A percentile compares a stretch with the other conserved stretches of the same genome.
phyloP scores from a whole-genome alignment of 306 rosid species.

The Casuarina cunninghamiana region DNA sequence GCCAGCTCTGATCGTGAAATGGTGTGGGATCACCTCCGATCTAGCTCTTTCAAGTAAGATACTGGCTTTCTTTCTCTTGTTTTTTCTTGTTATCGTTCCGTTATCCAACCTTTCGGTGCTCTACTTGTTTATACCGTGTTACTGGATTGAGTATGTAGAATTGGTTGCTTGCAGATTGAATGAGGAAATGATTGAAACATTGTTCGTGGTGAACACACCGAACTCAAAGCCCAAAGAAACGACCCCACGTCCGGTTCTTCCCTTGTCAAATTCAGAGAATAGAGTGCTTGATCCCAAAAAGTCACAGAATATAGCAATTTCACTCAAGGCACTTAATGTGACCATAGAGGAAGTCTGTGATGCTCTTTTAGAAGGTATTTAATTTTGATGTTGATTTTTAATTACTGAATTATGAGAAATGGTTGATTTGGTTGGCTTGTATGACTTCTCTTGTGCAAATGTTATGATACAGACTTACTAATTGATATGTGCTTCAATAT shows the following conservation, averaged over 20 bases:
- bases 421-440: slow-evolving; percentile 5
- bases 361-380: slow-evolving; percentile 79
- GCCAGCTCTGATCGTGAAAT: slow-evolving; percentile 94
- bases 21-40: slow-evolving; percentile 99
- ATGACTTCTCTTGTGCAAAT: not conserved
- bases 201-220: slow-evolving; percentile 68
- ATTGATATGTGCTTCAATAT: not conserved
- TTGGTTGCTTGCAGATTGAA: slow-evolving; percentile 64
- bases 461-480: not conserved
- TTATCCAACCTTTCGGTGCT: not conserved
- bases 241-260: slow-evolving; percentile 46
- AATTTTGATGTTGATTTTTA: not conserved
- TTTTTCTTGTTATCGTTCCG: slow-evolving; percentile 7
- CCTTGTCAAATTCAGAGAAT: slow-evolving; percentile 49
- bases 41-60: slow-evolving; percentile 90
- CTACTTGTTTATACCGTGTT: slow-evolving; percentile 21
- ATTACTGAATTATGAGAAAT: not conserved
- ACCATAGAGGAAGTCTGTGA: slow-evolving; percentile 87
- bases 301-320: slow-evolving; percentile 88
- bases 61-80: not conserved
- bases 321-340: slow-evolving; percentile 80
- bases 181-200: slow-evolving; percentile 91
- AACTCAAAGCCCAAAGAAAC: slow-evolving; percentile 45
- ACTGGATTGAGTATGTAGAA: slow-evolving; percentile 15
- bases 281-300: slow-evolving; percentile 88